Base-by-base conservation (phyloP, 257 asterid species). In the Voacanga thouarsii region DNA sequence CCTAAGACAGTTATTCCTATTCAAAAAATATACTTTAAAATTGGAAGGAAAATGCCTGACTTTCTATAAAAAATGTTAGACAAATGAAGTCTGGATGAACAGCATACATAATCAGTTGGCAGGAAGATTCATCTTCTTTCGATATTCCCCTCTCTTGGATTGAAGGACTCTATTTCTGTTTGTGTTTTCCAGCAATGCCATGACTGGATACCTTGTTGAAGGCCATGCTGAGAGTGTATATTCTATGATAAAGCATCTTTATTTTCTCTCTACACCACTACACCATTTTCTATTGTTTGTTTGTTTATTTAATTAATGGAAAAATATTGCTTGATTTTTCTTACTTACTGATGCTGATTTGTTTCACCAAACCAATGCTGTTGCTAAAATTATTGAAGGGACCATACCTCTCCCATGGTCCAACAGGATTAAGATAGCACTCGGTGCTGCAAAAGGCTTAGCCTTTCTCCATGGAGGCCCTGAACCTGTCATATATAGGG, bases 381-480 rank as follows among this genome's bases (percentile, higher is more conserved):
- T 16, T 71, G 80, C 82, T 71, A 23, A 73, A 79, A 79, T 56
- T 71, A 64, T 85, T 87, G 88, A 85, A 94, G 98, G 98, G 89
- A 94, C 96, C 26, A 88, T 91, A 85, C 98, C 97, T 65, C 95
- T 94, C 24, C 97, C 98, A 5, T 94, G 98, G 98, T 86, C 92
- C 77, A 92, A 83, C 86, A 86, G 98, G 90, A 87, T 94, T 70
- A 94, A 92, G 78, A 92, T 94, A 74, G 94, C 98, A 23, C 90
- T 94, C 10, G 97, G 98, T 76, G 98, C 98, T 68, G 98, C 98
- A 69, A 94, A 90, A 88, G 98, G 98, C 68, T 74, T 94, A 77
- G 97, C 97, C 23, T 89, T 94, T 88, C 97, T 94, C 84, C 98
- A 94, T 47, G 84, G 87, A 66, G 97, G 96, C 70, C 47, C 97